These are phyloP conservation scores for Lachnellula subtilissima DNA, from an alignment of 2,329 filamentous ascomycete species.

Conservation along the genomic window DNA sequence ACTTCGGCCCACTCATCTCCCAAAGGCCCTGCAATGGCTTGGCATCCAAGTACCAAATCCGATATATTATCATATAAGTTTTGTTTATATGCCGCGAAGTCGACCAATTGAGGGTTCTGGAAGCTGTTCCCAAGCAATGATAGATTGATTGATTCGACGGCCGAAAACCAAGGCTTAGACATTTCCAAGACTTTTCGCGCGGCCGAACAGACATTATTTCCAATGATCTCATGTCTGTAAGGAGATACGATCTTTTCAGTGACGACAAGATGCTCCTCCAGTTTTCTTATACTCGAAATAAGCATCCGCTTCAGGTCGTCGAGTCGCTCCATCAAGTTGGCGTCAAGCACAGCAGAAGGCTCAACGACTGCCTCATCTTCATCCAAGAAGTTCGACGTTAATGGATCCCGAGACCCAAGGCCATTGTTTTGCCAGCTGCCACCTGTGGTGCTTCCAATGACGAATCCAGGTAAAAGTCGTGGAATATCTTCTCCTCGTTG, in stretches of 20 bases:
- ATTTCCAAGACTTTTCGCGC: conserved; percentile 78
- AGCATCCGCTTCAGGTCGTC: conserved; percentile 83
- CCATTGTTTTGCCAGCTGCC: conserved; percentile 83
- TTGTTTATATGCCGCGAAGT: conserved; percentile 89
- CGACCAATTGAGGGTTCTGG: conserved; percentile 77
- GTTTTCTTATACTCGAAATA: conserved; percentile 75
- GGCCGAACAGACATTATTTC: conserved; percentile 75
- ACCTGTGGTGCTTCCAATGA: conserved; percentile 75
- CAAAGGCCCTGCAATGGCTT: conserved; percentile 84
- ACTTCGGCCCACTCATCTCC: conserved; percentile 94
- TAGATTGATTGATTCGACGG: conserved; percentile 88
- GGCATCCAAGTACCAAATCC: conserved; percentile 81
- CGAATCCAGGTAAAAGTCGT: conserved; percentile 88
- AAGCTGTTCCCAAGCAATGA: conserved; percentile 71
- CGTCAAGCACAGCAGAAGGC: conserved; percentile 69
- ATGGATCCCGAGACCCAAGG: conserved; percentile 60
- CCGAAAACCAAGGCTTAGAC: conserved; percentile 84
- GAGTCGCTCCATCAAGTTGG: conserved; percentile 71
- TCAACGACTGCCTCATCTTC: conserved; percentile 71
- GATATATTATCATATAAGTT: conserved; percentile 89
- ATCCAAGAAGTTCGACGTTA: conserved; percentile 80
- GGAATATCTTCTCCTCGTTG: conserved; percentile 91
- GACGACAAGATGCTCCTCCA: conserved; percentile 77
- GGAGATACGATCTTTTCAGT: conserved; percentile 78
- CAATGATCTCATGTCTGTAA: conserved; percentile 71